Conservation (phyloP, 148 eudicot genomes). For the Beta vulgaris region DNA sequence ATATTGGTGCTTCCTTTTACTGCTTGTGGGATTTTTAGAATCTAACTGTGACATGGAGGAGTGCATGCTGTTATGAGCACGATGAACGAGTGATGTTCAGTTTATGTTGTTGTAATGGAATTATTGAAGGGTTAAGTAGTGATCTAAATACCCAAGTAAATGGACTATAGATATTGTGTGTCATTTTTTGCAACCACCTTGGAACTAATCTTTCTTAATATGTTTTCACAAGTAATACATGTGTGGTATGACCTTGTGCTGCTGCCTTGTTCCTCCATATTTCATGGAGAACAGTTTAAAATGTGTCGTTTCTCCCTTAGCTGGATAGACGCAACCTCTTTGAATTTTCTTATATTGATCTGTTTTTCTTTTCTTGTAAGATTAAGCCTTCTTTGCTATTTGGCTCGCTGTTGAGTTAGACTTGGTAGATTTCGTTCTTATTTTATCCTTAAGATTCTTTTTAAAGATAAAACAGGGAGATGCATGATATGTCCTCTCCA, state of each 20-base stretch:
- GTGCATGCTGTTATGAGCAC: slow-evolving; percentile 18
- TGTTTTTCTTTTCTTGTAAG: slow-evolving; percentile 14
- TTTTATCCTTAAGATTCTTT: not conserved
- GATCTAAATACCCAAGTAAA: not conserved
- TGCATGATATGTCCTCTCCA: not conserved
- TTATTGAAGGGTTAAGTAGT: slow-evolving; percentile 3
- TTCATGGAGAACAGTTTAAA: slow-evolving; percentile 8
- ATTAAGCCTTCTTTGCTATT: not conserved
- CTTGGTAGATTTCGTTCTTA: slow-evolving; percentile 8
- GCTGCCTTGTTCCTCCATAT: slow-evolving; percentile 5
- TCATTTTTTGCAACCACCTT: not conserved
- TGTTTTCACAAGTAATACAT: slow-evolving; percentile 17
- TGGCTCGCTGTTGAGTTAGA: not conserved
- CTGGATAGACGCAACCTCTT: not conserved
- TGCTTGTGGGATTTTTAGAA: not conserved
- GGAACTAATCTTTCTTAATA: not conserved
- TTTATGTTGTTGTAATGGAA: not conserved
- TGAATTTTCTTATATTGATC: not conserved
- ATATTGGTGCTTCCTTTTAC: slow-evolving; percentile 4
- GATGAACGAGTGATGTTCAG: not conserved
- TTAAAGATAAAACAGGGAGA: not conserved
- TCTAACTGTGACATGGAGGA: not conserved
- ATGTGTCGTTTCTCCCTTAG: not conserved
- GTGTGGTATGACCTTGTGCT: slow-evolving; percentile 2
- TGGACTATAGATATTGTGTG: not conserved